These are phyloP conservation scores for Dryadomyces quercivorus DNA, from an alignment of 2,329 filamentous ascomycete genomes.

Conservation along the genomic window DNA sequence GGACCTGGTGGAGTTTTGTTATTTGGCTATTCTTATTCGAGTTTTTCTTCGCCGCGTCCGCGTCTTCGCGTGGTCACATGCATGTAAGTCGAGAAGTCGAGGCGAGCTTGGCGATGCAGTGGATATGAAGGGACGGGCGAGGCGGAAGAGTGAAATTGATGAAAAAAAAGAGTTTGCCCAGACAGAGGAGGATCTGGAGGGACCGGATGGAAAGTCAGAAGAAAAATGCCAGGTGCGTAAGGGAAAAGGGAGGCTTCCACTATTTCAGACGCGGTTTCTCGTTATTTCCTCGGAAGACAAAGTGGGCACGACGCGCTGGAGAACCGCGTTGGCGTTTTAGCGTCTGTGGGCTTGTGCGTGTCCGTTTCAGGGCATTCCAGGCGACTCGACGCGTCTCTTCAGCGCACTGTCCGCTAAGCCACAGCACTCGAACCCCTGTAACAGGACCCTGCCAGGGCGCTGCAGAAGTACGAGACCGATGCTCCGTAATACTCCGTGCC, in stretches of 20 bases:
- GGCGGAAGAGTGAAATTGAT: too few species aligned
- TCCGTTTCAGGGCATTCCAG: neutral
- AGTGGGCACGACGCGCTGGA: constrained; percentile 12
- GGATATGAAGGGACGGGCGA: too few species aligned
- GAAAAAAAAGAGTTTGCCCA: neutral
- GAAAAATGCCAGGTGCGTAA: constrained; percentile 1
- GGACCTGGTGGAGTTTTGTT: constrained; percentile 1
- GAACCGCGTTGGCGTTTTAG: constrained; percentile 15
- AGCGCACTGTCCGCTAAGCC: neutral
- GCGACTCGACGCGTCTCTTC: constrained; percentile 6
- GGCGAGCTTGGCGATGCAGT: neutral
- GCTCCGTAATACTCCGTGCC: neutral
- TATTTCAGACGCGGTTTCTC: constrained; percentile 13
- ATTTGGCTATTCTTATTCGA: neutral
- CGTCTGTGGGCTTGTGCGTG: constrained; percentile 1
- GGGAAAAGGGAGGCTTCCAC: constrained; percentile 8
- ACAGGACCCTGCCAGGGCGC: neutral
- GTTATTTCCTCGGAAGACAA: constrained; percentile 8
- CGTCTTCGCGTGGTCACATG: neutral
- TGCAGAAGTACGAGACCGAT: neutral
- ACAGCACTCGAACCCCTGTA: neutral
- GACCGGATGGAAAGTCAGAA: neutral
- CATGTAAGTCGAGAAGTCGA: neutral
- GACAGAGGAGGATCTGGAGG: neutral
- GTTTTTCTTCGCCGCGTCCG: neutral